Conservation (phyloP, 2,329 filamentous ascomycete species). For the Chaetomium strumarium region DNA sequence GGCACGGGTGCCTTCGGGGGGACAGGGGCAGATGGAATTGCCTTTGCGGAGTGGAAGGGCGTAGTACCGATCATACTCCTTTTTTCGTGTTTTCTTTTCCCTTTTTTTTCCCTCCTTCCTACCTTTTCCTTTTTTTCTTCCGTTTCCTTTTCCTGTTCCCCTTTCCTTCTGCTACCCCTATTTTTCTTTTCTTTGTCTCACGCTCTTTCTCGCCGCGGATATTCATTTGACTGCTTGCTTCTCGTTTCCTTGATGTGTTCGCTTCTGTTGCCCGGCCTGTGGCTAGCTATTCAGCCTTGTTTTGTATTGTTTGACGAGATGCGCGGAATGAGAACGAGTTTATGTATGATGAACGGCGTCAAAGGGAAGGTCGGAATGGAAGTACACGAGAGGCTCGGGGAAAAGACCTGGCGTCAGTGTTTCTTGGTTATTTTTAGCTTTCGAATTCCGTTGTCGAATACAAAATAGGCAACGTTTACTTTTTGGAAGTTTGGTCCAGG, state of each 20-base stretch:
- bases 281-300: not conserved
- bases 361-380: no score
- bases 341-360: no score
- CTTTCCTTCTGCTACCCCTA: not conserved
- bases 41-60: not conserved
- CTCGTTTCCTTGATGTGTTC: not conserved
- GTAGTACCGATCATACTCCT: not conserved
- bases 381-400: no score
- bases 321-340: no score
- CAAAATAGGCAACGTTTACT: no score
- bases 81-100: not conserved
- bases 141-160: not conserved
- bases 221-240: not conserved
- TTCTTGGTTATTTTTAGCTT: not conserved
- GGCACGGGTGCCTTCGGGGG: not conserved
- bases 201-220: no score
- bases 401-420: no score
- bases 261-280: not conserved
- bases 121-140: not conserved
- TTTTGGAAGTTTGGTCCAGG: not conserved
- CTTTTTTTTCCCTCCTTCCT: not conserved
- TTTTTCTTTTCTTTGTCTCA: no score
- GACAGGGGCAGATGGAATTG: not conserved
- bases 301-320: not conserved
- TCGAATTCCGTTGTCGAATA: no score